Conservation (phyloP, 164 flowering plant species). For the Platanus orientalis region DNA sequence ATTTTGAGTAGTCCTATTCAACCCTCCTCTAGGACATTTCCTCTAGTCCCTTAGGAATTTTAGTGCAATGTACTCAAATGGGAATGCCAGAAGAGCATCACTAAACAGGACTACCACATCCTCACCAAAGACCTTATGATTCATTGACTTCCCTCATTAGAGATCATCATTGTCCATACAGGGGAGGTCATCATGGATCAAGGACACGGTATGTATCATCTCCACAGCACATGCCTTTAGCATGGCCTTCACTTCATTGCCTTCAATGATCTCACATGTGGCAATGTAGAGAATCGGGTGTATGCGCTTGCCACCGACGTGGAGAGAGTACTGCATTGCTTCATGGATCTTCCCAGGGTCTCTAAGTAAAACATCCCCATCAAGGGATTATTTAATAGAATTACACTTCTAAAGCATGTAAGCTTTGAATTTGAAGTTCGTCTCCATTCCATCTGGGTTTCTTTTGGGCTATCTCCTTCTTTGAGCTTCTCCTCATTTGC, state of each 20-base stretch:
- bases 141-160: conserved; percentile 69
- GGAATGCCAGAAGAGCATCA: conserved; percentile 61
- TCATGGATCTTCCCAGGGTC: conserved; percentile 63
- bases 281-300: conserved; percentile 66
- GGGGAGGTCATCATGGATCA: conserved; percentile 78
- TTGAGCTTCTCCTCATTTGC: conserved; percentile 24
- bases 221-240: conserved; percentile 74
- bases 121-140: conserved; percentile 71
- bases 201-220: conserved; percentile 85
- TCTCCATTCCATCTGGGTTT: conserved; percentile 5
- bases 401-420: conserved; percentile 47
- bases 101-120: conserved; percentile 70
- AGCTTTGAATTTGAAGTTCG: conserved; percentile 46
- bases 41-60: too few relatives aligned
- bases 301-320: conserved; percentile 82
- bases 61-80: conserved; percentile 73
- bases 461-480: conserved; percentile 9
- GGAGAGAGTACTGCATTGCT: conserved; percentile 72
- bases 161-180: conserved; percentile 85
- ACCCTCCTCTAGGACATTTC: too few relatives aligned
- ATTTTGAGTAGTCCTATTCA: too few relatives aligned
- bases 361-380: conserved; percentile 40
- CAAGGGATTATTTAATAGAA: conserved; percentile 56
- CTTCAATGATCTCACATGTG: conserved; percentile 74
- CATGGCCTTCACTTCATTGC: conserved; percentile 47